These are phyloP conservation scores for Suillus subluteus DNA, from an alignment of 768 basidiomycete genomes.

Conservation along the genomic window DNA sequence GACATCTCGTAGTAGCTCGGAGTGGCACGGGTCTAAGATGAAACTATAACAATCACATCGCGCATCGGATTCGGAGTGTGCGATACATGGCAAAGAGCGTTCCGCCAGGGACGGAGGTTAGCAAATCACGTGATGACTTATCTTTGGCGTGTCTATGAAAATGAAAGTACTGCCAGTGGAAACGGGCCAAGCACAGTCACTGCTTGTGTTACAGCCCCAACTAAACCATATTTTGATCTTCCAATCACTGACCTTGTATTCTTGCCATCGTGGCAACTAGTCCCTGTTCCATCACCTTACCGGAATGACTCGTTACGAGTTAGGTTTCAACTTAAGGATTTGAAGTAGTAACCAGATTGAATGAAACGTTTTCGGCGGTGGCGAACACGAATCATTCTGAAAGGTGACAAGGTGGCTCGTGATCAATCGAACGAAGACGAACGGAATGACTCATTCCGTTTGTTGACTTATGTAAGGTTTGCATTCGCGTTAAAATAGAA, in stretches of 20 bases:
- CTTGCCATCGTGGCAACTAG: slow-evolving; percentile 2
- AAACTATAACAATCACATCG: slow-evolving; percentile 12
- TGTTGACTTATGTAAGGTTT: not conserved
- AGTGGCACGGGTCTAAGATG: slow-evolving; percentile 21
- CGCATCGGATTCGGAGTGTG: slow-evolving; percentile 13
- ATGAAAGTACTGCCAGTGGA: not conserved
- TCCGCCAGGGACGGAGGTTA: slow-evolving; percentile 28
- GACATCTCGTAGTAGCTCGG: slow-evolving; percentile 8
- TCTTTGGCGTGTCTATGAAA: slow-evolving; percentile 15
- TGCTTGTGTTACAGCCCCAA: slow-evolving; percentile 13
- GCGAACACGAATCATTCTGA: not conserved
- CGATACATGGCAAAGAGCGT: slow-evolving; percentile 12
- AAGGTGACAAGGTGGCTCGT: no score
- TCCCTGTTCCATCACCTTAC: not conserved
- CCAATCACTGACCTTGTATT: slow-evolving; percentile 7
- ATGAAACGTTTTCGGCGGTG: not conserved
- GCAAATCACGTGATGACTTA: slow-evolving; percentile 8
- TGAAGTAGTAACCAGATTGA: slow-evolving; percentile 1
- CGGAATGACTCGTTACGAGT: slow-evolving; percentile 2
- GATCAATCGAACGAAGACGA: no score
- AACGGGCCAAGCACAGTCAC: slow-evolving; percentile 15
- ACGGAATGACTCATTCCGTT: not conserved
- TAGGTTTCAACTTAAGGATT: not conserved
- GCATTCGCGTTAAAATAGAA: no score
- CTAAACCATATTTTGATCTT: not conserved